Base-by-base conservation (phyloP, 164 flowering plant genomes). In the Akebia trifoliata region DNA sequence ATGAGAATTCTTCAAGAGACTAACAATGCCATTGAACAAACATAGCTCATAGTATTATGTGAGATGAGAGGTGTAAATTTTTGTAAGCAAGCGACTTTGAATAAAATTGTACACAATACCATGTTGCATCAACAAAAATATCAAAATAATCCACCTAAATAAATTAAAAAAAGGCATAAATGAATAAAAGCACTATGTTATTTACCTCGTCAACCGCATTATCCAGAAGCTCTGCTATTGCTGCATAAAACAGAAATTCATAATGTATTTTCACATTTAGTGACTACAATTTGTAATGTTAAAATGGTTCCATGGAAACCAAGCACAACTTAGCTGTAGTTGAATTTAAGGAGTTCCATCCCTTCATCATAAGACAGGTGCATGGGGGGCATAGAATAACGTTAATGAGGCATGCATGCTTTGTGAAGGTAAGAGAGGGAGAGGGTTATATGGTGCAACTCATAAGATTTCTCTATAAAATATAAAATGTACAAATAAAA, bases 151-250 rank as follows among this genome's bases (percentile, higher is more conserved):
- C 4, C 10, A 10, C 43, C 40, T 11, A 34, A 21, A 45, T 34
- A 25, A 35, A 24, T 4, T 25, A 12, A 29, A 3, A 34, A n/a
- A 34, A 18, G 8, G 30, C 6, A 10, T 28, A 8, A 20, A 11
- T 9, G 25, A 17, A 12, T 25, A 28, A 34, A 28, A 56, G 30
- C 24, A 53, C 3, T 9, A 44, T 51, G 56, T 17, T 59, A 6
- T 18, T 58, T 66, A 90, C 97, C 95, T 90, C 95, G 42, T 85
- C 95, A 49, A 90, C 91, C 8, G 93, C 87, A 81, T 87, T 87
- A 50, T 90, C 95, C 77, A 90, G 44, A 32, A 87, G 94, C 79
- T 90, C 97, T 24, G 95, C 97, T 60, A 90, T 85, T 42, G 97
- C 97, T 90, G 85, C 76, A 71, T 21, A 38, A 17, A 32, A 54